phyloP scores from a whole-genome alignment of 2,329 filamentous ascomycete genomes.

The Diplocarpon rosae region DNA sequence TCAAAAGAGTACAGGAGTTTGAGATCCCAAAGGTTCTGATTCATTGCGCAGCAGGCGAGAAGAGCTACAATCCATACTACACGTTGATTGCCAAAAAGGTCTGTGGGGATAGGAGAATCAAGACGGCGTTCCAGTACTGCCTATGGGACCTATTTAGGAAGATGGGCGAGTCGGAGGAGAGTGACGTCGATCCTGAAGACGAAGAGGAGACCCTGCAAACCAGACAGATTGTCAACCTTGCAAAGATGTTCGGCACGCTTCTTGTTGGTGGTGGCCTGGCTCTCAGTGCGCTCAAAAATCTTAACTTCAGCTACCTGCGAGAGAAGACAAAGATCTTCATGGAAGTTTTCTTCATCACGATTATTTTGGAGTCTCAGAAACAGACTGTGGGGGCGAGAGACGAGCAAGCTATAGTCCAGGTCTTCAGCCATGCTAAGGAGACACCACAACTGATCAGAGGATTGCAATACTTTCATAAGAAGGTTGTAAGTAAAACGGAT shows the following conservation, averaged over 20 bases:
- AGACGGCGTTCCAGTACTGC: conserved; percentile 77
- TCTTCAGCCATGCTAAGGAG: conserved; percentile 55
- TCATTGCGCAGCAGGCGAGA: conserved; percentile 75
- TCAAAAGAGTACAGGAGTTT: conserved; percentile 76
- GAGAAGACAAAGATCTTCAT: conserved; percentile 67
- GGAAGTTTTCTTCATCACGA: conserved; percentile 66
- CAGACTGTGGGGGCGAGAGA: conserved; percentile 36
- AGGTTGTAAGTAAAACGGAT: conserved; percentile 57
- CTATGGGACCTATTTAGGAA: conserved; percentile 78
- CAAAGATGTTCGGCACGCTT: conserved; percentile 53
- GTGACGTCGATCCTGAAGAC: conserved; percentile 51
- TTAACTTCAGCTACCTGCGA: conserved; percentile 72
- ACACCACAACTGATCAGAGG: conserved; percentile 60
- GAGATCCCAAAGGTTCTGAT: conserved; percentile 83
- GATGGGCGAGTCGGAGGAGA: conserved; percentile 62
- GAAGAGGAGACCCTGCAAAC: conserved; percentile 39
- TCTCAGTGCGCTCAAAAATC: conserved; percentile 51
- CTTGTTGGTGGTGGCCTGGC: conserved; percentile 48
- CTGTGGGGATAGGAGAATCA: conserved; percentile 62
- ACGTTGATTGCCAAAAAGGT: conserved; percentile 71
- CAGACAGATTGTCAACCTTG: conserved; percentile 54
- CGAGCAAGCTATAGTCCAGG: conserved; percentile 47
- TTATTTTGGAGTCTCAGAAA: conserved; percentile 57
- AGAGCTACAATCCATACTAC: conserved; percentile 87
- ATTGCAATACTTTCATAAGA: conserved; percentile 69